Base-by-base conservation (phyloP, 208 protist genomes). In the Leishmania aethiopica region DNA sequence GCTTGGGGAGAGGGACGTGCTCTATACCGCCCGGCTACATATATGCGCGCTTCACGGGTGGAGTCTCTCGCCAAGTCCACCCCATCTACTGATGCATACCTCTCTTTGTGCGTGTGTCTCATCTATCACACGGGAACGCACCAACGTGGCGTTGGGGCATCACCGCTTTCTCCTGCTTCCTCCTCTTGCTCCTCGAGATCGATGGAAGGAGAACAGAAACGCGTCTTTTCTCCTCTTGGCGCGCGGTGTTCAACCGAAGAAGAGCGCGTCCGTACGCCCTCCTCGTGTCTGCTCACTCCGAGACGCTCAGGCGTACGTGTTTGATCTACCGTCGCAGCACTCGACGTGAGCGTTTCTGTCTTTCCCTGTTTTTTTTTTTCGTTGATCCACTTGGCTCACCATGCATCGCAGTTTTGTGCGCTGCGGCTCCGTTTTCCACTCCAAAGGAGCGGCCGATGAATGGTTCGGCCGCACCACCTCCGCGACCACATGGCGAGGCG, bases 391-490 rank as follows among this genome's bases (percentile, higher is more conserved):
- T 47, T 66, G 37, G 51, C 37, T 67, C 55, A 40, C 57, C 15
- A 86, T 82, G 76, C 51, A 73, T 25, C 57, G 67, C 7, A 66
- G 60, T 28, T 55, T 55, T 6, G n/a, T 55, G 28, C 69, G 67
- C 3, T 37, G 37, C 19, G 55, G 71, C 25, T 84, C 84, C 69
- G 75, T 87, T 57, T 84, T 84, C 53, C n/a, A 42, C 49, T 74
- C 83, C 2, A 80, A 81, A 64, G 91, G 87, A 5, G 94, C 90
- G 5, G 87, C 88, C 28, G 57, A 71, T 6, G 81, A 85, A 37
- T 97, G 94, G 94, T 97, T 97, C 75, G 89, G 85, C 55, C 75
- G 53, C 22, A n/a, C 32, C 11, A 70, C 67, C 4, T 53, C 75
- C 7, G 57, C 62, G 32, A 57, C 79, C 28, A 90, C 90, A 19